phyloP scores from a whole-genome alignment of 257 asterid species.

The Jasminum sambac region DNA sequence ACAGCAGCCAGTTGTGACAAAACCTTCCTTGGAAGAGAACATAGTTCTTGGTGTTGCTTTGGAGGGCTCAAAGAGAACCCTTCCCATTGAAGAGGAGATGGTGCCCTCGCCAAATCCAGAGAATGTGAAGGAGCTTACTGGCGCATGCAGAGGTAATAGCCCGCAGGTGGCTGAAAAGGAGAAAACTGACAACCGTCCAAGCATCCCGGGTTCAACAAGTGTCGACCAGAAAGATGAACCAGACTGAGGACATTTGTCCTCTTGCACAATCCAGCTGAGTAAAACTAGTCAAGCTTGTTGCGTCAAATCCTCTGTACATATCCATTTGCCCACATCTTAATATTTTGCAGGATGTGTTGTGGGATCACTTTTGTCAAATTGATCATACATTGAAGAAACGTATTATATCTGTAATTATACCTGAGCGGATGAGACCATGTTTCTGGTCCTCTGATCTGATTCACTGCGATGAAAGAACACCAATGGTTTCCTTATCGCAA shows the following conservation, averaged over 20 bases:
- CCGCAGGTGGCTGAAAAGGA: slow-evolving; percentile 49
- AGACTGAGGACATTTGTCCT: slow-evolving; percentile 20
- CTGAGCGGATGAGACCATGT: neutral
- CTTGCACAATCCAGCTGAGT: slow-evolving; percentile 2
- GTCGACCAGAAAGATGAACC: slow-evolving; percentile 45
- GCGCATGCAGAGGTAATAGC: slow-evolving; percentile 45
- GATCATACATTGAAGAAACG: slow-evolving; percentile 2
- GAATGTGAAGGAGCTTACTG: slow-evolving; percentile 60
- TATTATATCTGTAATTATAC: neutral
- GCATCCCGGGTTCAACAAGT: slow-evolving; percentile 27
- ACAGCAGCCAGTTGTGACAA: slow-evolving; percentile 33
- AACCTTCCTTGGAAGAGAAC: slow-evolving; percentile 78
- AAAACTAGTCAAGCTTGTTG: neutral
- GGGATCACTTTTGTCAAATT: neutral
- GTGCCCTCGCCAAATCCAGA: slow-evolving; percentile 33
- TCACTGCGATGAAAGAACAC: neutral
- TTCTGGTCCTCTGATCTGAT: neutral
- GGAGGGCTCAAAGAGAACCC: slow-evolving; percentile 94
- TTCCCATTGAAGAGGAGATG: slow-evolving; percentile 78
- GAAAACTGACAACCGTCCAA: slow-evolving; percentile 43
- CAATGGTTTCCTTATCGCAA: no score
- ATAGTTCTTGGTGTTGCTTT: slow-evolving; percentile 96
- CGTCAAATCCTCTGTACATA: slow-evolving; percentile 27
- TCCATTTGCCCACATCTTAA: neutral
- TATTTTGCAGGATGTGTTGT: slow-evolving; percentile 2